Evolutionary conservation across 108 stramenopile genomes (phyloP).

Genomic region (Asterionellopsis glacialis): DNA sequence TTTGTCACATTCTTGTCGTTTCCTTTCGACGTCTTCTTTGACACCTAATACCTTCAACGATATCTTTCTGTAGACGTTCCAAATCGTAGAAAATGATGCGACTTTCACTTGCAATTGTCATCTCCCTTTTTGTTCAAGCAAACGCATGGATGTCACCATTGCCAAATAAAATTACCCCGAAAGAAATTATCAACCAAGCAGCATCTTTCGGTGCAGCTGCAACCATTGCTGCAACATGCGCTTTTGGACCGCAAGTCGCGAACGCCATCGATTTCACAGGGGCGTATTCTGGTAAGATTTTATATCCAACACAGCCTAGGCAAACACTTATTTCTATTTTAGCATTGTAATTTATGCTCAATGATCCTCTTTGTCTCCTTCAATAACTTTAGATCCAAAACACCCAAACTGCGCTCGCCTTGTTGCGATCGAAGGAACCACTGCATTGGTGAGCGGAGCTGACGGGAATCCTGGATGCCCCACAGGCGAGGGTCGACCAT

Average conservation of each 20-base stretch:
- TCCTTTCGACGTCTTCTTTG: too few species aligned
- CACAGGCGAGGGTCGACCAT: conserved; percentile 19
- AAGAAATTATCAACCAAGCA: conserved; percentile 4
- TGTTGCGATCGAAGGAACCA: conserved; percentile 19
- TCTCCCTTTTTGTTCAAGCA: too few species aligned
- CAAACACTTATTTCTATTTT: not conserved
- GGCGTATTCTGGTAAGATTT: conserved; percentile 16
- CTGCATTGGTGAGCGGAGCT: conserved; percentile 22
- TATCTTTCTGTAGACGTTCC: too few species aligned
- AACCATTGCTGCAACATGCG: not conserved
- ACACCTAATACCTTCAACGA: too few species aligned
- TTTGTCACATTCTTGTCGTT: too few species aligned
- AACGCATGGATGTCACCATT: too few species aligned
- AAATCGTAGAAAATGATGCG: too few species aligned
- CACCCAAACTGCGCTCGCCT: conserved; percentile 47
- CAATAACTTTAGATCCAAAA: conserved; percentile 24
- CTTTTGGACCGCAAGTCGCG: conserved; percentile 1
- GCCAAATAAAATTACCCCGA: not conserved
- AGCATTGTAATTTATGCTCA: too few species aligned
- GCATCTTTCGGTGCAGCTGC: conserved; percentile 3
- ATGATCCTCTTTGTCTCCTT: too few species aligned
- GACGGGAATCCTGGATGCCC: conserved; percentile 47
- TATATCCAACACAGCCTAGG: not conserved
- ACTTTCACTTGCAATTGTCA: too few species aligned
- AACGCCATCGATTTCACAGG: conserved; percentile 33